Evolutionary conservation across 768 basidiomycete genomes (phyloP).

Genomic region (Tulasnella sp.): DNA sequence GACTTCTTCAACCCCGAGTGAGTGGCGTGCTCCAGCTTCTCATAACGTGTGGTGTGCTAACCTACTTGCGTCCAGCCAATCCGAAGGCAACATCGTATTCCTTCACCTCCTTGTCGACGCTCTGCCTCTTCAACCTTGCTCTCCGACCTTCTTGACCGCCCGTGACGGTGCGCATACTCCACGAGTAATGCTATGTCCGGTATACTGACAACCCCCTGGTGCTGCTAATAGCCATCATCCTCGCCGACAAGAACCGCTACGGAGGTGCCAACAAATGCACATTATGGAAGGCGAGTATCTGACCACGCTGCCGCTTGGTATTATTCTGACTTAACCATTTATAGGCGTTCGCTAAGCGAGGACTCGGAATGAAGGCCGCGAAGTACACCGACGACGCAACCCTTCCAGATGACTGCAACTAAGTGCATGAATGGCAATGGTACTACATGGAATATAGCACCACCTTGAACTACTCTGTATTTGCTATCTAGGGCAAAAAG

Average conservation of each 20-base stretch:
- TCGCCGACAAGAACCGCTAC: conserved; percentile 39
- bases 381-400: conserved; percentile 26
- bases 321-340: background rate
- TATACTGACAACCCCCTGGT: background rate
- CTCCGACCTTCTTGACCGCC: conserved; percentile 6
- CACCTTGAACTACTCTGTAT: no score
- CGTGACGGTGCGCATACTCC: background rate
- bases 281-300: conserved; percentile 25
- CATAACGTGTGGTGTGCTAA: background rate
- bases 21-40: background rate
- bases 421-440: background rate
- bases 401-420: conserved; percentile 26
- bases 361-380: conserved; percentile 34
- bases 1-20: background rate
- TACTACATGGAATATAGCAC: no score
- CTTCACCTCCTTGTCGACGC: conserved; percentile 10
- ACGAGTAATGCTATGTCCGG: no score
- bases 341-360: conserved; percentile 37
- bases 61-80: background rate
- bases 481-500: no score
- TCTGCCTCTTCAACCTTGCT: conserved; percentile 18
- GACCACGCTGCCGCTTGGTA: background rate
- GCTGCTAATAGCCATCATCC: conserved; percentile 28
- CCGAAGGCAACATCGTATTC: conserved; percentile 17
- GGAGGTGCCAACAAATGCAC: conserved; percentile 35